Base-by-base conservation (phyloP, 1,284 basidiomycete genomes). In the Ganoderma sinense region DNA sequence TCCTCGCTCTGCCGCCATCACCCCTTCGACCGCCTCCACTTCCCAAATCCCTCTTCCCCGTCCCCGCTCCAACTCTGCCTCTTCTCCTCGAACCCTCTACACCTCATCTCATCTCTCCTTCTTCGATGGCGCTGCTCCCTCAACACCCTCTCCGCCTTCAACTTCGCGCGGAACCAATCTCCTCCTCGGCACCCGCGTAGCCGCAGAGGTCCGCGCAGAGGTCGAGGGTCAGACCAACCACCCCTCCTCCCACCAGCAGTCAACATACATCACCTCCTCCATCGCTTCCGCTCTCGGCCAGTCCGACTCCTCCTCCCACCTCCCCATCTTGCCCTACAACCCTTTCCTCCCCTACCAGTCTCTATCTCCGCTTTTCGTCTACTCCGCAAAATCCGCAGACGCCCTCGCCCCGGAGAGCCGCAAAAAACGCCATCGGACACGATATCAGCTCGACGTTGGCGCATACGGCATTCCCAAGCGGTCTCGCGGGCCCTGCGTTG, bases 371-470 rank as follows among this genome's bases (percentile, higher is more conserved):
- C 76, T 79, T 66, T 71, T 82, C 66, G 73, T 72, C 71, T 77
- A 78, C 74, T 69, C 75, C 66, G 71, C 78, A 55, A 74, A 78
- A 69, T 75, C 79, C 45, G 75, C 79, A 69, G 72, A 78, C n/a
- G 64, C 75, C 29, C 69, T 74, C 36, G 67, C 69, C 10, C 71
- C 73, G 53, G 65, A 74, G 3, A 68, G 68, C 40, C 68, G 71
- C 53, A 74, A 77, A 68, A 85, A 83, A 78, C 80, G 80, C 20
- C 83, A 83, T 36, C 79, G 84, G 4, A 80, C 84, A 53, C 84
- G 84, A 23, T 93, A 89, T 73, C 89, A 90, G 68, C 85, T 93
- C 26, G 89, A 92, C 66, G 88, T 89, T 4, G 92, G 89, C n/a
- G 92, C 91, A 14, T 93, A 92, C 72, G 91, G 92, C 14, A 93